These are phyloP conservation scores for Aspergillus heteromorphus DNA, from an alignment of 495 filamentous ascomycete species.

Conservation along the genomic window DNA sequence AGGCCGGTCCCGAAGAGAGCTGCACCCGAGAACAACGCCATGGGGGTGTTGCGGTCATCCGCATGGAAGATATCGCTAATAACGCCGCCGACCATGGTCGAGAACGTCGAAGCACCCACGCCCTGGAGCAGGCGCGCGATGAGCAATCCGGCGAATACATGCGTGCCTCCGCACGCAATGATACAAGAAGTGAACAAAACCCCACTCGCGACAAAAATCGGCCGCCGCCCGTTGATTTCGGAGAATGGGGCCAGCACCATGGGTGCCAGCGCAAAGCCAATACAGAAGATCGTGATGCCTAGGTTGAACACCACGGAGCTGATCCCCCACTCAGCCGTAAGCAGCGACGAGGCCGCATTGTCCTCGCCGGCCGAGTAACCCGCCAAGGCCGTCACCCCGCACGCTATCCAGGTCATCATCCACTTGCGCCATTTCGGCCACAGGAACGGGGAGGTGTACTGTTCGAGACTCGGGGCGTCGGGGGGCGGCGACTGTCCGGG, in stretches of 20 bases:
- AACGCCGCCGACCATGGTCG: constrained; percentile 89
- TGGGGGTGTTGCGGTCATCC: constrained; percentile 76
- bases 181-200: constrained; percentile 64
- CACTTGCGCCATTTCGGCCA: constrained; percentile 69
- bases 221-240: constrained; percentile 78
- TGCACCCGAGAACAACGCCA: constrained; percentile 75
- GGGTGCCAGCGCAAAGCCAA: constrained; percentile 78
- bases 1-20: constrained; percentile 78
- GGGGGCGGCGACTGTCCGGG: constrained; percentile 40
- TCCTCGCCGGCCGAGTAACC: constrained; percentile 82
- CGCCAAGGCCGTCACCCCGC: constrained; percentile 67
- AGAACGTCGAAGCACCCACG: constrained; percentile 72
- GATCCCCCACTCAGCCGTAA: constrained; percentile 58
- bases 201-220: constrained; percentile 73
- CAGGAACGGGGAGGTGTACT: constrained; percentile 64
- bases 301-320: constrained; percentile 59
- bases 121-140: constrained; percentile 73
- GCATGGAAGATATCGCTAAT: constrained; percentile 83
- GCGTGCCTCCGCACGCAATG: constrained; percentile 70
- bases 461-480: constrained; percentile 56
- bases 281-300: constrained; percentile 79
- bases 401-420: constrained; percentile 69
- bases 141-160: constrained; percentile 66
- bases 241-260: constrained; percentile 90
- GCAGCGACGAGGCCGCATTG: constrained; percentile 57